Evolutionary conservation across 2,329 filamentous ascomycete genomes (phyloP), one percentile per base, ranked within the genome.

Genomic region (Aureobasidium sp.): DNA sequence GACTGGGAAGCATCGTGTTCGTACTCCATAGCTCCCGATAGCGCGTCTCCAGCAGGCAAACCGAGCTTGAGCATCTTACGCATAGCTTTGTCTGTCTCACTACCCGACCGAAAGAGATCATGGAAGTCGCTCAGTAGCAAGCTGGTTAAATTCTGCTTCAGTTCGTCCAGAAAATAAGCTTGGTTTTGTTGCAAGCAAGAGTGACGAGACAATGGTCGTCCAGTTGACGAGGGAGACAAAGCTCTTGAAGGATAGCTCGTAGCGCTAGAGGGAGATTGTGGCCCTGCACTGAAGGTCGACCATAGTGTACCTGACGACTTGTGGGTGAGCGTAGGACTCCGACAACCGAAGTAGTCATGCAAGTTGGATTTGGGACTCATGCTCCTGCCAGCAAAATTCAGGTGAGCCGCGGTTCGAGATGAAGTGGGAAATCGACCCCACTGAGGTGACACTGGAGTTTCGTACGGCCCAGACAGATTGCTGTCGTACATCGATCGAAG

Each of bases 91-190:
- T 97, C 94, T 0, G 93, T 97, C 76, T 99, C 94, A 45, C 91
- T 96, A 3, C 94, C 94, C 56, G 84, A 84, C n/a, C 87, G 85
- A 73, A 95, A 94, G 1, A 97, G 87, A 44, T 87, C 91, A 6
- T 92, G 91, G 4, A 97, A 80, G 72, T 99, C 94, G 55, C 93
- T 97, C 29, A 97, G 77, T 1, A 97, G 77, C 20, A 99, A 79
- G 66, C 91, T 92, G 1, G 88, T 93, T 42, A 97, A 77, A 0
- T 87, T 89, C 70, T 92, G 89, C 68, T 87, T 87, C 34, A 96
- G 78, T 34, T 91, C 87, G 8, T 84, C 80, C 60, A 96, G 77
- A 73, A 97, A 96, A n/a, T 52, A 51, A 42, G 44, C 17, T 22
- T 51, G 57, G 41, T 45, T 58, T 41, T 64, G 31, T 45, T 49